Evolutionary conservation across 1,284 basidiomycete species (phyloP).

Genomic region (Xanthoconium separans): DNA sequence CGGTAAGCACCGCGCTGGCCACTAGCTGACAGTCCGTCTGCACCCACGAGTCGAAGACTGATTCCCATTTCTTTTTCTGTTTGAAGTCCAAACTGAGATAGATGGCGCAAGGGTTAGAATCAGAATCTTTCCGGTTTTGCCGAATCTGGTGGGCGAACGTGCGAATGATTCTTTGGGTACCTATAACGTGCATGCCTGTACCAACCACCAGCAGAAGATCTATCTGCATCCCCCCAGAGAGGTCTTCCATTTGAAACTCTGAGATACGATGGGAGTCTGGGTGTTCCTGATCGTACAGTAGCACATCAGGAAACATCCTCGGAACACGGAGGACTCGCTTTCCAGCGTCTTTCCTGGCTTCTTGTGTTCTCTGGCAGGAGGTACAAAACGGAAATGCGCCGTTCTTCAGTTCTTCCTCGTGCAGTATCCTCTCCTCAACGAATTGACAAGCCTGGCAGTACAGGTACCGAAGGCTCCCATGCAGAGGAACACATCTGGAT

Average conservation of each 20-base stretch:
- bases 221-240: background rate
- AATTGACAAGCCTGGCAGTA: background rate
- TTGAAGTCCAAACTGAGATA: background rate
- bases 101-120: background rate
- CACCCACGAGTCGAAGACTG: background rate
- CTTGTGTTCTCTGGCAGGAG: background rate
- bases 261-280: background rate
- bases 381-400: background rate
- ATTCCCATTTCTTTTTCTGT: background rate
- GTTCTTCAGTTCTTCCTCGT: background rate
- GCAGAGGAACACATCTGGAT: conserved; percentile 1
- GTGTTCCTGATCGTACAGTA: background rate
- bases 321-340: background rate
- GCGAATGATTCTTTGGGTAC: background rate
- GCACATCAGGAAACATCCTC: background rate
- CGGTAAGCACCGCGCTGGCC: background rate
- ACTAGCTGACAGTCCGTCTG: background rate
- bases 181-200: background rate
- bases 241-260: background rate
- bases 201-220: background rate
- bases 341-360: background rate
- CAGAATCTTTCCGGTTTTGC: background rate
- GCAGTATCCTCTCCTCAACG: background rate
- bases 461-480: background rate
- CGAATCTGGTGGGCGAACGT: background rate